phyloP scores from a whole-genome alignment of 139 green algal genomes.

The Nannochloris sp. region DNA sequence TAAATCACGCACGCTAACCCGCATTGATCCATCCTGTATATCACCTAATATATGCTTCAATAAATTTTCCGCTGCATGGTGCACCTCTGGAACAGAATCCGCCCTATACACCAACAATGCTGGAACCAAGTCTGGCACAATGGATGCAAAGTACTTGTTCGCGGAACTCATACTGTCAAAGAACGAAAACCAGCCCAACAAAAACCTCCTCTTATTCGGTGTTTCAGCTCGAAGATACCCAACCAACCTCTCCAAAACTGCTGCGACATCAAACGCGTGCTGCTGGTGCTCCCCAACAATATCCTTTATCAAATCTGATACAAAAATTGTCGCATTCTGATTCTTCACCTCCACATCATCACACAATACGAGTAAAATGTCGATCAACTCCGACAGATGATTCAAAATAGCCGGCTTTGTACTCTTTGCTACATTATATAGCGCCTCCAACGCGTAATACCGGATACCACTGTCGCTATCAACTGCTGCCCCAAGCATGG shows the following conservation, averaged over 20 bases:
- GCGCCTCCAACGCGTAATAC: conserved; percentile 89
- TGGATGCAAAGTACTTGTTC: conserved; percentile 61
- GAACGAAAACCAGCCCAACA: conserved; percentile 77
- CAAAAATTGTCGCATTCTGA: conserved; percentile 82
- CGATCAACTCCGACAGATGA: conserved; percentile 87
- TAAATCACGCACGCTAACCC: not conserved
- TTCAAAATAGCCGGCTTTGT: conserved; percentile 70
- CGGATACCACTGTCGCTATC: conserved; percentile 79
- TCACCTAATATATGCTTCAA: conserved; percentile 24
- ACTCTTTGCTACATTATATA: conserved; percentile 97
- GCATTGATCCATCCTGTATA: not conserved
- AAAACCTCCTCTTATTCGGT: conserved; percentile 68
- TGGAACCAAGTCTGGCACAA: conserved; percentile 83
- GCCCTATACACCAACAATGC: conserved; percentile 81
- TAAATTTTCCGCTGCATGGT: conserved; percentile 39
- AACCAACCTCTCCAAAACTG: conserved; percentile 78
- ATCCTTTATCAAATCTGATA: conserved; percentile 90
- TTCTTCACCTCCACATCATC: conserved; percentile 72
- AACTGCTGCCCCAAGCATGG: conserved; percentile 74
- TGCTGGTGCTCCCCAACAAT: conserved; percentile 43
- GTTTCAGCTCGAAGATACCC: conserved; percentile 76
- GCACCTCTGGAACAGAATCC: conserved; percentile 63
- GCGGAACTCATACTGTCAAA: conserved; percentile 82
- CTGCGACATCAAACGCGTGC: conserved; percentile 56
- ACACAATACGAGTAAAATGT: conserved; percentile 82